A percentile compares a stretch with the other conserved stretches of the same genome.
Evolutionary conservation across 164 flowering plant species (phyloP).

Genomic region (Magnolia changhungtana): DNA sequence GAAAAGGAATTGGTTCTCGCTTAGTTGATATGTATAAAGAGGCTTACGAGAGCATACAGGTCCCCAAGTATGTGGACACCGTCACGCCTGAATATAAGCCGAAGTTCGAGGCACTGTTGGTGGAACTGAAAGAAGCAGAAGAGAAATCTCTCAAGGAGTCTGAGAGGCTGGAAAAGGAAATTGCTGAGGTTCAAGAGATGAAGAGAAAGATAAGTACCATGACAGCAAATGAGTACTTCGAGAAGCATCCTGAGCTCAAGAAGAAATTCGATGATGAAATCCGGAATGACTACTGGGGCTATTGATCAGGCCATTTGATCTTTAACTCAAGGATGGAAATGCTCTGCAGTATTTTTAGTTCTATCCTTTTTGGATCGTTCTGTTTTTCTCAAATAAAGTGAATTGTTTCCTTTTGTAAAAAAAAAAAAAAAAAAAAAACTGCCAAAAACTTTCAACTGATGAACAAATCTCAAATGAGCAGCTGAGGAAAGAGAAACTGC

Average conservation of each 20-base stretch:
- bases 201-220: slow-evolving; percentile 88
- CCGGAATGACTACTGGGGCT: slow-evolving; percentile 94
- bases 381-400: slow-evolving; percentile 8
- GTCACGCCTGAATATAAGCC: slow-evolving; percentile 90
- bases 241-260: slow-evolving; percentile 87
- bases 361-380: neutral
- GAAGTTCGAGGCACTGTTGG: slow-evolving; percentile 78
- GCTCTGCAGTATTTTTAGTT: slow-evolving; percentile 5
- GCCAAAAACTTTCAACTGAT: too few species aligned
- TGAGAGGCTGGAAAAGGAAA: slow-evolving; percentile 86
- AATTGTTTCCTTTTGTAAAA: slow-evolving; percentile 8
- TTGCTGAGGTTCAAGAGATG: slow-evolving; percentile 79
- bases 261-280: slow-evolving; percentile 95
- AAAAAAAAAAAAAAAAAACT: too few species aligned
- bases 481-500: too few species aligned
- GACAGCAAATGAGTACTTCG: slow-evolving; percentile 95
- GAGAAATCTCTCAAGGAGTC: slow-evolving; percentile 76
- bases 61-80: slow-evolving; percentile 83
- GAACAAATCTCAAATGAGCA: too few species aligned
- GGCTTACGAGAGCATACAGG: slow-evolving; percentile 71
- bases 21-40: slow-evolving; percentile 95
- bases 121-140: slow-evolving; percentile 91
- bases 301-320: slow-evolving; percentile 28
- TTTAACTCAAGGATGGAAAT: neutral
- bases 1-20: slow-evolving; percentile 86